Evolutionary conservation across 192 early-diverging fungal genomes (phyloP), one percentile per base, ranked within the genome.

Genomic region (Dissophora globulifera): DNA sequence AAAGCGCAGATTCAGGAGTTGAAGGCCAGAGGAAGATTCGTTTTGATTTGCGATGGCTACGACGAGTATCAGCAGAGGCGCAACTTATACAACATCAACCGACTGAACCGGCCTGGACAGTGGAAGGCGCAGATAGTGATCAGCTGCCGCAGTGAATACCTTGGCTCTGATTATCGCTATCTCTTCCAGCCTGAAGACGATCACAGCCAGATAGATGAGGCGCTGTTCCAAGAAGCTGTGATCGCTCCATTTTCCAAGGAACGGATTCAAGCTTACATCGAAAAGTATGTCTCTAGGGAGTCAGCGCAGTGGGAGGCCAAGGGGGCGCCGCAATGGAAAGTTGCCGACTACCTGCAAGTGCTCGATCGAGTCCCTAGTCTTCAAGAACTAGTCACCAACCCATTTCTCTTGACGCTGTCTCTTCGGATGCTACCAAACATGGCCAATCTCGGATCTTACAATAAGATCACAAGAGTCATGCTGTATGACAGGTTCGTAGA

Each of bases 41-140:
- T 66, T 32, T 57, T 66, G 46, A 66, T 66, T 42, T 66, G 63
- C 20, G 63, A 66, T 49, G 63, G 63, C 0, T 66, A 66, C 42
- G 63, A 66, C 31, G 63, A 66, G 46, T 56, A 53, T 49, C 63
- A 66, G 33, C 10, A 66, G 53, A 66, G 15, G 15, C 63, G 56
- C 32, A 66, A 56, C 25, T 40, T 66, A 27, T 66, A 66, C 45
- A 38, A 2, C 13, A 57, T 30, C 51, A 66, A 66, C 41, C 45
- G 43, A 1, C 53, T 66, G 43, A 66, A 66, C 32, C 32, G 38
- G 12, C n/a, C 3, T n/a, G 63, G 63, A 25, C 43, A 57, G 29
- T 66, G 63, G 63, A 26, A 49, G 22, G 63, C 33, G 3, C 52
- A 66, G 16, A 66, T 66, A 53, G 45, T 66, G 23, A 41, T 66